Evolutionary conservation across 257 asterid genomes (phyloP).

Genomic region (Solanum neorickii): DNA sequence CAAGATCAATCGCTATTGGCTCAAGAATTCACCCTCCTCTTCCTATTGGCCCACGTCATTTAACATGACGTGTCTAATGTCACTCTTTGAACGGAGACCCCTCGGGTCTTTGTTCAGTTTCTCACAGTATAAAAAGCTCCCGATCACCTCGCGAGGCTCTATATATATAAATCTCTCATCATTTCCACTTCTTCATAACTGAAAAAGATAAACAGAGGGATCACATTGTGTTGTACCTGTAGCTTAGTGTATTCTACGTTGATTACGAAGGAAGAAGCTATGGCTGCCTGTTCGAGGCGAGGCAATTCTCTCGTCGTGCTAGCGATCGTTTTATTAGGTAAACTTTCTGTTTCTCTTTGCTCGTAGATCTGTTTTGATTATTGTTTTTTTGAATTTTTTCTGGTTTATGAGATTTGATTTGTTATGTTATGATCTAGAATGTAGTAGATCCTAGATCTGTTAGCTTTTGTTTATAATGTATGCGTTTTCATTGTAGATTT

Average conservation of each 20-base stretch:
- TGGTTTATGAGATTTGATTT: not conserved
- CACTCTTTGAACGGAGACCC: not conserved
- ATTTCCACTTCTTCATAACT: not conserved
- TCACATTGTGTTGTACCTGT: not conserved
- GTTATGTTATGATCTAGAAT: not conserved
- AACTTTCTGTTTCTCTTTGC: not conserved
- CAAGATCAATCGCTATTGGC: slow-evolving; percentile 15
- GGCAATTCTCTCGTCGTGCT: slow-evolving; percentile 16
- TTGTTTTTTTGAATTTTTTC: not conserved
- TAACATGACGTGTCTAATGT: not conserved
- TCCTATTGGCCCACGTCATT: slow-evolving; percentile 31
- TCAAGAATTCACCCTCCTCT: not conserved
- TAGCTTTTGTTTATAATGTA: not conserved
- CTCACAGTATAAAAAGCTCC: not conserved
- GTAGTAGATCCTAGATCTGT: not conserved
- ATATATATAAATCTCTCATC: not conserved
- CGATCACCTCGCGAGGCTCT: not conserved
- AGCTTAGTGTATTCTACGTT: not conserved
- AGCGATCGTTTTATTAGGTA: slow-evolving; percentile 27
- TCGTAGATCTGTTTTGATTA: not conserved
- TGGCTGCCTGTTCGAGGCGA: slow-evolving; percentile 24
- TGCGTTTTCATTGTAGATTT: not conserved
- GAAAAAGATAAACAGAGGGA: not conserved
- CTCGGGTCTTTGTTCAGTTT: not conserved
- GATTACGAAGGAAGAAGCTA: not conserved